phyloP scores from a whole-genome alignment of 176 grass and related monocot species.

The Juncus inflexus region DNA sequence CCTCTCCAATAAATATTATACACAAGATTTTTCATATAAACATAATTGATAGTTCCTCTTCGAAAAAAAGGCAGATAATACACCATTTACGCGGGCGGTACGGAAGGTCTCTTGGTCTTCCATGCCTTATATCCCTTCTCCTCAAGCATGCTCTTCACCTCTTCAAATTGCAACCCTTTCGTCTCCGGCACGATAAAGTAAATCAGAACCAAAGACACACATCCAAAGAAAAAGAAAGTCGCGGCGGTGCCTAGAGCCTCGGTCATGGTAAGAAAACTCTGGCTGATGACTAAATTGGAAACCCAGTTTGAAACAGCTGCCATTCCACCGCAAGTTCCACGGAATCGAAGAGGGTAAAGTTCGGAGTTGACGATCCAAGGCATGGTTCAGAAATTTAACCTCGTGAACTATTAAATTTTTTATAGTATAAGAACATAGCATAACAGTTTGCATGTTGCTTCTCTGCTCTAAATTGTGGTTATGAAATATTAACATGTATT shows the following conservation, averaged over 20 bases:
- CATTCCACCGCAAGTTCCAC: conserved; percentile 70
- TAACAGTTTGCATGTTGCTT: too few species aligned
- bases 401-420: too few species aligned
- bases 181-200: conserved; percentile 82
- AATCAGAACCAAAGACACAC: conserved; percentile 52
- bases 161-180: conserved; percentile 83
- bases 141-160: conserved; percentile 89
- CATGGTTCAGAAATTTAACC: conserved; percentile 32
- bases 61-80: too few species aligned
- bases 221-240: conserved; percentile 76
- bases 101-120: conserved; percentile 10
- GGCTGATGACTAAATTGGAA: conserved; percentile 60
- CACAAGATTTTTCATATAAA: too few species aligned
- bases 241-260: conserved; percentile 52
- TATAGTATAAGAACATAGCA: too few species aligned
- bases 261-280: conserved; percentile 69
- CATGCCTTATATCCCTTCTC: conserved; percentile 46
- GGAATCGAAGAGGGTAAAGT: conserved; percentile 78
- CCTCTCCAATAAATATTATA: too few species aligned
- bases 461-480: too few species aligned
- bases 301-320: conserved; percentile 87
- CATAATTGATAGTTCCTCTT: too few species aligned
- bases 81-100: too few species aligned
- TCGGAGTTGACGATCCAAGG: conserved; percentile 97
- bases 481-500: too few species aligned